Base-by-base conservation (phyloP, 768 basidiomycete genomes). In the Tricholoma flavovirens region DNA sequence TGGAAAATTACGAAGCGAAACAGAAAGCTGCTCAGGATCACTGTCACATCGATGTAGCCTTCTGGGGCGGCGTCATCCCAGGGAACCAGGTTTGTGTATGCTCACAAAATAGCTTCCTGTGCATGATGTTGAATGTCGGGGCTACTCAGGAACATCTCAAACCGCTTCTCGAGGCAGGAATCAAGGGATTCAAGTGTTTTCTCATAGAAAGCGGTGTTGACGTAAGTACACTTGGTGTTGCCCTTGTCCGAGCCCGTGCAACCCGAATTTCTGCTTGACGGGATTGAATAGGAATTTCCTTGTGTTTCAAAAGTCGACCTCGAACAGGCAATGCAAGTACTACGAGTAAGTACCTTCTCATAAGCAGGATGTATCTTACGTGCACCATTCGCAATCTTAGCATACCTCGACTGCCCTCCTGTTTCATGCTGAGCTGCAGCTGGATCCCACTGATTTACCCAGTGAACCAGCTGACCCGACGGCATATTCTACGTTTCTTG, bases 181-280 rank as follows among this genome's bases (percentile, higher is more conserved):
- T 97, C 29, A 90, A 87, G 72, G 96, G 96, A 0, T 98, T 98
- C 79, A 98, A 98, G 69, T 97, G 94, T 67, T 98, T 98, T 70
- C 73, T 98, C 61, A 94, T 95, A 59, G 88, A 96, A 61, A 96
- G 93, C 64, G 96, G 97, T 22, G 95, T 98, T 15, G 89, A 97
- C 59, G 95, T 93, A 63, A n/a, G n/a, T n/a, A n/a, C n/a, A n/a
- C n/a, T n/a, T n/a, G n/a, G n/a, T n/a, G n/a, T n/a, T n/a, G n/a
- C n/a, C n/a, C n/a, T n/a, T n/a, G n/a, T n/a, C n/a, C n/a, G n/a
- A n/a, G n/a, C n/a, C n/a, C n/a, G n/a, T n/a, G n/a, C n/a, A n/a
- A n/a, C n/a, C n/a, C n/a, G n/a, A 32, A 32, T 49, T 33, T 55
- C 53, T 5, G 21, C 10, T 5, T 62, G 10, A 62, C 58, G 24